These are phyloP conservation scores for Berberis vulgaris DNA, from an alignment of 164 flowering plant species.

Conservation along the genomic window DNA sequence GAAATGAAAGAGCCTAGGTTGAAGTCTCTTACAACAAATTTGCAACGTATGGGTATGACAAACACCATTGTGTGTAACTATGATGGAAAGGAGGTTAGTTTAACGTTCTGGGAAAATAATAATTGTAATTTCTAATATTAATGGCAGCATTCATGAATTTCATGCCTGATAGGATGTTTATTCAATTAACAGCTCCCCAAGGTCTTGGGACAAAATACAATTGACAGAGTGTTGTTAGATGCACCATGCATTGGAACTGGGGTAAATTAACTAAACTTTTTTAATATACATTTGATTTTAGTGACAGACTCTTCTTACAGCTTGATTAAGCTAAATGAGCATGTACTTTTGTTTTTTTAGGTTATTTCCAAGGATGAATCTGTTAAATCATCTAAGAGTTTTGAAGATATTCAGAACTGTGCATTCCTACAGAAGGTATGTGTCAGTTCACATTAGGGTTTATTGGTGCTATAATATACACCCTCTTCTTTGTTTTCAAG, in stretches of 20 bases:
- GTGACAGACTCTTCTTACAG: neutral
- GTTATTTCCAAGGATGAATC: slow-evolving; percentile 97
- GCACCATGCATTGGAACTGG: slow-evolving; percentile 99
- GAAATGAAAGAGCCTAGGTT: slow-evolving; percentile 83
- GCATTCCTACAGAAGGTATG: slow-evolving; percentile 83
- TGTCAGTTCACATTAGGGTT: neutral
- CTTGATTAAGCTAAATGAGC: neutral
- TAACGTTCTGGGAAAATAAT: too few relatives aligned
- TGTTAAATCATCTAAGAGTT: slow-evolving; percentile 77
- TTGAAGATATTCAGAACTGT: slow-evolving; percentile 69
- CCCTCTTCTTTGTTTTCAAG: too few relatives aligned
- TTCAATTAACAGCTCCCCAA: slow-evolving; percentile 30
- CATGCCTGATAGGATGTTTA: neutral
- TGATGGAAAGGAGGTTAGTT: slow-evolving; percentile 88
- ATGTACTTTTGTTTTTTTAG: slow-evolving; percentile 30
- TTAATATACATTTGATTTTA: neutral
- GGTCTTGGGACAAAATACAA: slow-evolving; percentile 66
- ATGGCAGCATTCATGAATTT: neutral
- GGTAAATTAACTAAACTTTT: slow-evolving; percentile 31
- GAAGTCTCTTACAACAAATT: slow-evolving; percentile 82
- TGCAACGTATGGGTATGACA: slow-evolving; percentile 94
- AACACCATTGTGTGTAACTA: slow-evolving; percentile 84
- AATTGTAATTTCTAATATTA: too few relatives aligned
- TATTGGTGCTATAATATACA: too few relatives aligned
- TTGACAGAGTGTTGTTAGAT: slow-evolving; percentile 89